A percentile compares a stretch with the other conserved stretches of the same genome.
phyloP scores from a whole-genome alignment of 768 basidiomycete species.

The Leucocoprinus leucothites region DNA sequence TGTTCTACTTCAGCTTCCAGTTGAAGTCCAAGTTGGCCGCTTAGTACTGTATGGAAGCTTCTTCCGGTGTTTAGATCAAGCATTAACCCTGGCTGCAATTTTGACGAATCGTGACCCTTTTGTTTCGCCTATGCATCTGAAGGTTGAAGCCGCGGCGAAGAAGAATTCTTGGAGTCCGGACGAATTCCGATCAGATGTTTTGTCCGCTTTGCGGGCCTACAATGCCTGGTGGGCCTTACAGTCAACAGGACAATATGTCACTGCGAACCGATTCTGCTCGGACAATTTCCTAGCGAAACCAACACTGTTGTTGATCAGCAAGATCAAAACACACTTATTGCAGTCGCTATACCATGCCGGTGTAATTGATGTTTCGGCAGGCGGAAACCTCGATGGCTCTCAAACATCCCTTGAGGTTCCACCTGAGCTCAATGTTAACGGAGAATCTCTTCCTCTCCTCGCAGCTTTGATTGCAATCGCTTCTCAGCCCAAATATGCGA shows the following conservation, averaged over 20 bases:
- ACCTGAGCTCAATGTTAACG: slow-evolving; percentile 65
- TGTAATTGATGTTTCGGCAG: slow-evolving; percentile 78
- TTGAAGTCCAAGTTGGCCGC: slow-evolving; percentile 88
- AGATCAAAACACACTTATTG: slow-evolving; percentile 75
- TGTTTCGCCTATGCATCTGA: slow-evolving; percentile 75
- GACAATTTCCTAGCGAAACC: slow-evolving; percentile 90
- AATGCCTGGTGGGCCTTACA: slow-evolving; percentile 79
- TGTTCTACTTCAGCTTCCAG: slow-evolving; percentile 84
- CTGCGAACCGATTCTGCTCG: slow-evolving; percentile 72
- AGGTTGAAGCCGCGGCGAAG: slow-evolving; percentile 62
- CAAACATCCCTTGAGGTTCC: slow-evolving; percentile 39
- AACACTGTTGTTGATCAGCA: slow-evolving; percentile 77
- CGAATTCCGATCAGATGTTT: slow-evolving; percentile 81
- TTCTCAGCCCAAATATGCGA: slow-evolving; percentile 87
- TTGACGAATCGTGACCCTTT: slow-evolving; percentile 90
- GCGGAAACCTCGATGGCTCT: slow-evolving; percentile 41
- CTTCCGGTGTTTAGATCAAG: slow-evolving; percentile 88
- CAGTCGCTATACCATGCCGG: slow-evolving; percentile 77
- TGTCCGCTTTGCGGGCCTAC: slow-evolving; percentile 78
- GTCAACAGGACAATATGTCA: slow-evolving; percentile 54
- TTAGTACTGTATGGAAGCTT: slow-evolving; percentile 87
- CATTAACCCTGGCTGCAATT: slow-evolving; percentile 88
- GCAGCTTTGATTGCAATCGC: slow-evolving; percentile 84
- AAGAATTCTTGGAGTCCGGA: slow-evolving; percentile 78
- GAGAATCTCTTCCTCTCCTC: slow-evolving; percentile 71